Conservation (phyloP, 306 rosid genomes). For the Senna siamea region DNA sequence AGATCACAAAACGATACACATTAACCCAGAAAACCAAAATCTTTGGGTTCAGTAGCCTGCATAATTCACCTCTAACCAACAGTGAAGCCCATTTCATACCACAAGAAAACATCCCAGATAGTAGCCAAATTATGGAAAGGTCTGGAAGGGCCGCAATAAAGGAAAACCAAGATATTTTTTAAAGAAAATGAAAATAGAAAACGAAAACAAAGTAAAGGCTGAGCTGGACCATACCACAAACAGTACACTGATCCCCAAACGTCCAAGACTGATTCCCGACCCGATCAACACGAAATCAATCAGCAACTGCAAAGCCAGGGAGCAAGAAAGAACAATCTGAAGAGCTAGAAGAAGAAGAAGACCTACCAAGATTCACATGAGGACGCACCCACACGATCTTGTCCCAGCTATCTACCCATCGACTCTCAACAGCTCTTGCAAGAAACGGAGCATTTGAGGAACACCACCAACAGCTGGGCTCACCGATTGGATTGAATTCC, state of each 20-base stretch:
- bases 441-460: slow-evolving; percentile 42
- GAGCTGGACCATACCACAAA: slow-evolving; percentile 68
- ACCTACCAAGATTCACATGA: slow-evolving; percentile 42
- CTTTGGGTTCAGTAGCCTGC: slow-evolving; percentile 51
- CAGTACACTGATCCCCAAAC: slow-evolving; percentile 60
- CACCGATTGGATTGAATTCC: slow-evolving; percentile 45
- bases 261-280: slow-evolving; percentile 8
- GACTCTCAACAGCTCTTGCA: slow-evolving; percentile 53
- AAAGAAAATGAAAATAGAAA: neutral
- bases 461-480: slow-evolving; percentile 41
- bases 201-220: slow-evolving; percentile 52
- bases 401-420: slow-evolving; percentile 30
- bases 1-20: slow-evolving; percentile 31
- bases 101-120: slow-evolving; percentile 29
- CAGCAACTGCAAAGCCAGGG: slow-evolving; percentile 32
- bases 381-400: slow-evolving; percentile 44
- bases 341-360: slow-evolving; percentile 8
- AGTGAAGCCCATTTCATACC: slow-evolving; percentile 13
- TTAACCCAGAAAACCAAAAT: slow-evolving; percentile 34
- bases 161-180: slow-evolving; percentile 40
- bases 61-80: slow-evolving; percentile 42
- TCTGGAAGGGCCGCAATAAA: slow-evolving; percentile 45
- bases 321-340: slow-evolving; percentile 20
- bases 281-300: slow-evolving; percentile 48
- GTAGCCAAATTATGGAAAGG: slow-evolving; percentile 36